phyloP scores from a whole-genome alignment of 768 basidiomycete species.

The Amanita muscaria region DNA sequence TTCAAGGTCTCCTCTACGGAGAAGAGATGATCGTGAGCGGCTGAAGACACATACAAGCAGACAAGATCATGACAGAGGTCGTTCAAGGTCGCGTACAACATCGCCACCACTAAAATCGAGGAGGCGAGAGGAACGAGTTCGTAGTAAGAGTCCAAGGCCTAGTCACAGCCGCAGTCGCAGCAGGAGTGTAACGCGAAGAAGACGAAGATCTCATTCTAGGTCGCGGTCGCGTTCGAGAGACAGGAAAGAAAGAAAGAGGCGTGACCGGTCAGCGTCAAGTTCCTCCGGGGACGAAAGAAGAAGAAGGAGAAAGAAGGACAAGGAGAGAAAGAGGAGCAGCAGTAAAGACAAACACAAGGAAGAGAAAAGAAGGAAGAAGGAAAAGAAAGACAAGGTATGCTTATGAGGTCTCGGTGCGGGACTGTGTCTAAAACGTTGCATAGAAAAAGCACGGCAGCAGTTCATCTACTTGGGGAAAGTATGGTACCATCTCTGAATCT shows the following conservation, averaged over 20 bases:
- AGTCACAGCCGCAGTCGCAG: slow-evolving; percentile 18
- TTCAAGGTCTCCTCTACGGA: slow-evolving; percentile 3
- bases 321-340: slow-evolving; percentile 34
- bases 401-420: background rate
- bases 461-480: slow-evolving; percentile 82
- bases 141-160: slow-evolving; percentile 6
- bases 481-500: slow-evolving; percentile 75
- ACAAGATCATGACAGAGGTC: slow-evolving; percentile 3
- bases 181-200: slow-evolving; percentile 24
- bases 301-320: slow-evolving; percentile 32
- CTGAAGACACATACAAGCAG: background rate
- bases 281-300: slow-evolving; percentile 30
- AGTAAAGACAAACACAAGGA: slow-evolving; percentile 36
- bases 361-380: slow-evolving; percentile 46
- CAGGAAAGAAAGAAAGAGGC: slow-evolving; percentile 11
- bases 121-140: background rate
- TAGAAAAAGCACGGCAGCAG: slow-evolving; percentile 46
- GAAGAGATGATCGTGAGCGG: slow-evolving; percentile 1
- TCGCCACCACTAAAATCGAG: slow-evolving; percentile 2
- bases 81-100: slow-evolving; percentile 7
- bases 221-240: slow-evolving; percentile 27
- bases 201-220: slow-evolving; percentile 20
- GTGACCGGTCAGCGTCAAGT: slow-evolving; percentile 27
- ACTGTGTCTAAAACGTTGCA: slow-evolving; percentile 1
- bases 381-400: slow-evolving; percentile 58